Percentiles rank a stretch among this genome's conserved stretches.
phyloP scores from a whole-genome alignment of 129 eudicot species.

The Escallonia herrerae region DNA sequence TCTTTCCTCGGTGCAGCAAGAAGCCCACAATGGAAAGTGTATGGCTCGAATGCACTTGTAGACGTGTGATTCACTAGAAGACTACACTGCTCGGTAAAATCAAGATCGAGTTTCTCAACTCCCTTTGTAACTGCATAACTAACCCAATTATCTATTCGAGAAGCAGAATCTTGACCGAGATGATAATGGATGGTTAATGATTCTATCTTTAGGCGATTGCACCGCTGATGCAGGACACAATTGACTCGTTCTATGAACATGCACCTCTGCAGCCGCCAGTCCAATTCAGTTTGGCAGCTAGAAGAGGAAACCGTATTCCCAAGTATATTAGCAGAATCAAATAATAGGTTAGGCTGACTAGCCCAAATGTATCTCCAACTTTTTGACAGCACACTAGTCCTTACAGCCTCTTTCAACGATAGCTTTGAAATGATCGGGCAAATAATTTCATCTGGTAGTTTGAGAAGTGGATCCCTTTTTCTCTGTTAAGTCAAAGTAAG shows the following conservation, averaged over 20 bases:
- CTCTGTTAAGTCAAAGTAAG: constrained; percentile 6
- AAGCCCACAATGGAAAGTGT: constrained; percentile 9
- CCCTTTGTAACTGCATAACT: constrained; percentile 16
- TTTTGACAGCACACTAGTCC: constrained; percentile 19
- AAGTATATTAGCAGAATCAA: constrained; percentile 5
- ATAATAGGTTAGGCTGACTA: constrained; percentile 8
- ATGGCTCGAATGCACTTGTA: background rate
- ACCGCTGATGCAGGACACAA: constrained; percentile 11
- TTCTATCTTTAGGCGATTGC: constrained; percentile 15
- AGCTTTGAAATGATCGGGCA: constrained; percentile 13
- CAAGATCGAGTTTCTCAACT: constrained; percentile 18
- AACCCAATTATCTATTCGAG: constrained; percentile 14
- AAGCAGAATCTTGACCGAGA: constrained; percentile 1
- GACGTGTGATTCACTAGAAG: background rate
- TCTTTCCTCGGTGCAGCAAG: background rate
- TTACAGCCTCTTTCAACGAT: constrained; percentile 18
- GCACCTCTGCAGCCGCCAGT: background rate
- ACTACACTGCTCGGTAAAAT: constrained; percentile 10
- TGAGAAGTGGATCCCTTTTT: constrained; percentile 10
- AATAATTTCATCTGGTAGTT: constrained; percentile 19
- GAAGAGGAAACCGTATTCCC: background rate
- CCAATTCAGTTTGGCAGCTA: background rate
- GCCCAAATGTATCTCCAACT: constrained; percentile 20
- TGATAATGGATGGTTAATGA: constrained; percentile 10
- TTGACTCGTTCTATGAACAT: constrained; percentile 10